Percentiles rank a stretch among this genome's conserved stretches.
Evolutionary conservation across 192 early-diverging fungal genomes (phyloP).

Genomic region (Coemansia erecta): DNA sequence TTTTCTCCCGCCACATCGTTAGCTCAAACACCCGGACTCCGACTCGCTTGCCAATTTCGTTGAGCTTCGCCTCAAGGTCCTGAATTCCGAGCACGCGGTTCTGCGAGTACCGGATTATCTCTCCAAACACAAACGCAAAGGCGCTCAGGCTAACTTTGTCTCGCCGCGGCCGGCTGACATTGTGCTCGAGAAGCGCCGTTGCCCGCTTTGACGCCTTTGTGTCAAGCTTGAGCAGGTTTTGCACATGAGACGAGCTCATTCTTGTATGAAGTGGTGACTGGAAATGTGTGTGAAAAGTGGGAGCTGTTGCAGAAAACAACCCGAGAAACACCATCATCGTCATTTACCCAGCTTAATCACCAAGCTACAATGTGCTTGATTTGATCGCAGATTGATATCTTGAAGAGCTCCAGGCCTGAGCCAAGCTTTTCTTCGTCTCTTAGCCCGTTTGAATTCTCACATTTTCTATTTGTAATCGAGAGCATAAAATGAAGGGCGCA

Average conservation of each 20-base stretch:
- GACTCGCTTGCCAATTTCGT: constrained; percentile 91
- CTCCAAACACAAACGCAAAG: constrained; percentile 89
- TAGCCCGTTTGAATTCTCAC: not conserved
- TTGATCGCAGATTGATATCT: not conserved
- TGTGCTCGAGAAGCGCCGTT: constrained; percentile 70
- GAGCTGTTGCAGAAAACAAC: too few relatives aligned
- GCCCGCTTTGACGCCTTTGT: constrained; percentile 44
- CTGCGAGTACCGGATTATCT: constrained; percentile 96
- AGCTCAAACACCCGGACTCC: constrained; percentile 87
- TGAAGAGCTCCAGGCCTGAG: not conserved
- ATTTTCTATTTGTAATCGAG: not conserved
- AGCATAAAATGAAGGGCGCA: constrained; percentile 21
- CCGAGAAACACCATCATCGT: too few relatives aligned
- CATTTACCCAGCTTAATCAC: too few relatives aligned
- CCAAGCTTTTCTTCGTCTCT: not conserved
- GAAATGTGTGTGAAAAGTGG: not conserved
- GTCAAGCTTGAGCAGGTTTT: constrained; percentile 35
- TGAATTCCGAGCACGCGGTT: constrained; percentile 92
- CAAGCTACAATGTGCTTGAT: too few relatives aligned
- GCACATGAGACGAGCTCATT: constrained; percentile 19
- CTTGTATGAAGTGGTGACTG: not conserved
- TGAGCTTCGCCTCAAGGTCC: constrained; percentile 90
- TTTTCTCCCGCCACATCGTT: constrained; percentile 87
- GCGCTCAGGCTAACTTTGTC: constrained; percentile 78
- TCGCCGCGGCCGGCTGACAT: constrained; percentile 67